These are phyloP conservation scores for Ophiostoma sp. DNA, from an alignment of 2,329 filamentous ascomycete species.

Conservation along the genomic window DNA sequence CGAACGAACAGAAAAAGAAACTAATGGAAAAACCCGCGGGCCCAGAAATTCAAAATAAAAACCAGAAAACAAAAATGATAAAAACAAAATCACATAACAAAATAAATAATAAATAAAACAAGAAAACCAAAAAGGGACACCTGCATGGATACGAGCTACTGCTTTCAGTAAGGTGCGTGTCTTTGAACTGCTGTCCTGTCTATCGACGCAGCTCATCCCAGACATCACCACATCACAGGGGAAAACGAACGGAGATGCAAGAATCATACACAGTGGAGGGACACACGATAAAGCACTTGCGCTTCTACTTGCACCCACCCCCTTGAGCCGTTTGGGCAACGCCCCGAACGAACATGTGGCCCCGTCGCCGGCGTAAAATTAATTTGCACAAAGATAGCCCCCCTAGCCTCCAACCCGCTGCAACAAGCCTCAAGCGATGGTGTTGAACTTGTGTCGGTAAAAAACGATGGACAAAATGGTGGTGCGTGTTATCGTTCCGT, in stretches of 20 bases:
- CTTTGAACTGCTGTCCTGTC: neutral
- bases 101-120: neutral
- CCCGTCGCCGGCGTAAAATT: neutral
- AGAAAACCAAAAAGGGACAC: neutral
- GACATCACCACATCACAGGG: neutral
- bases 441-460: neutral
- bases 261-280: neutral
- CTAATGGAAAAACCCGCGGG: neutral
- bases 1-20: neutral
- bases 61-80: neutral
- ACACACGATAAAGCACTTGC: neutral
- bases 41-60: neutral
- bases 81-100: neutral
- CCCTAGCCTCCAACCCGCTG: neutral
- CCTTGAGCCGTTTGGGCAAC: neutral
- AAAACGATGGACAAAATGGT: neutral
- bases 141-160: neutral
- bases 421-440: neutral
- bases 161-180: neutral
- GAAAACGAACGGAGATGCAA: neutral
- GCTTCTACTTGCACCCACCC: neutral
- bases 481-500: neutral
- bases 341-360: neutral
- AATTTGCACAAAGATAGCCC: neutral
- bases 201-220: neutral